Evolutionary conservation across 1,284 basidiomycete species (phyloP).

Genomic region (Somion occarium): DNA sequence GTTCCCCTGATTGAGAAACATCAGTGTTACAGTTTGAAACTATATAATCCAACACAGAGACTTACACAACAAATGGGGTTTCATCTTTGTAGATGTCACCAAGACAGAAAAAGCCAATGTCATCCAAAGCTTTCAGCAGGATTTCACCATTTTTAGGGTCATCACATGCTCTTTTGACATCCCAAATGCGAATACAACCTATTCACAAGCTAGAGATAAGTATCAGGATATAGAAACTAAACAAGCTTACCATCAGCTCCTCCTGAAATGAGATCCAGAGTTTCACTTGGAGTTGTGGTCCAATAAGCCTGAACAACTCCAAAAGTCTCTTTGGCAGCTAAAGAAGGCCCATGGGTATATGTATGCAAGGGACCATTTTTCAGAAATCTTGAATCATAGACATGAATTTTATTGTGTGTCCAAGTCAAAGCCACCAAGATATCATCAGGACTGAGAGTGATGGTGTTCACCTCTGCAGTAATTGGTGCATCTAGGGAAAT

Average conservation of each 20-base stretch:
- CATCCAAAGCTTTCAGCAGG: conserved; percentile 47
- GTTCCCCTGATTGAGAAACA: background rate
- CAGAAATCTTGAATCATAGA: conserved; percentile 61
- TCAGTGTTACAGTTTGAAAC: background rate
- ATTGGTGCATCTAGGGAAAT: background rate
- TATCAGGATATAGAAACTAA: conserved; percentile 4
- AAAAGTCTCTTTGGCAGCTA: conserved; percentile 29
- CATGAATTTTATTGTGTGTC: conserved; percentile 51
- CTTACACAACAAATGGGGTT: conserved; percentile 58
- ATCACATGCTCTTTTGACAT: conserved; percentile 37
- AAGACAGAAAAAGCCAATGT: conserved; percentile 54
- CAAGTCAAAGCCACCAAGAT: conserved; percentile 55
- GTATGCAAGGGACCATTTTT: conserved; percentile 38
- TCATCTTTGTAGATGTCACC: conserved; percentile 51
- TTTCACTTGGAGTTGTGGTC: conserved; percentile 39
- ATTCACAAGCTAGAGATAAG: conserved; percentile 12
- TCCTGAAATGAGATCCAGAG: conserved; percentile 50
- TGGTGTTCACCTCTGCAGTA: conserved; percentile 39
- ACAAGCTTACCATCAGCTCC: conserved; percentile 53
- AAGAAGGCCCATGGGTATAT: conserved; percentile 39
- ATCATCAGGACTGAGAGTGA: conserved; percentile 56
- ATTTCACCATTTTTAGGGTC: conserved; percentile 40
- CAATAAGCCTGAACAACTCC: conserved; percentile 56
- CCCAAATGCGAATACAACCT: conserved; percentile 69
- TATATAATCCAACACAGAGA: conserved; percentile 11